Base-by-base conservation (phyloP, 1,284 basidiomycete species). In the Neonothopanus nambi region DNA sequence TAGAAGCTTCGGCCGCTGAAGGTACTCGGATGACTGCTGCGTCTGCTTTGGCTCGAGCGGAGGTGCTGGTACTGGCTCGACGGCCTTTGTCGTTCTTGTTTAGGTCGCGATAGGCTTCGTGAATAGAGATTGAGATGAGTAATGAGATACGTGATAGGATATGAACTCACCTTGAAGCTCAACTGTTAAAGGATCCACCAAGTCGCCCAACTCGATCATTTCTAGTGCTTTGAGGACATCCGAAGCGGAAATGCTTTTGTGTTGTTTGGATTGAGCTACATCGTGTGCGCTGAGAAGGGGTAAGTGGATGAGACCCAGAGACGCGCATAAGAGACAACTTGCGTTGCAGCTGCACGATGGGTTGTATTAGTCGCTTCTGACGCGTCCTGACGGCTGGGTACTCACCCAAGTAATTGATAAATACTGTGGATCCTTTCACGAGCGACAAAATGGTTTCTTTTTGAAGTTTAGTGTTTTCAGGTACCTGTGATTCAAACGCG, bases 171-270 rank as follows among this genome's bases (percentile, higher is more conserved):
- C 76, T 56, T 82, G 75, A 5, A 96, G 78, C 64, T 95, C 91
- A 0, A 70, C 73, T 59, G 91, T 87, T 5, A 95, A 72, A 20
- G 77, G 71, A 28, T 82, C 81, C 1, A 87, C 79, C 44, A 94
- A 75, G 59, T 92, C 89, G 3, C 84, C 83, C 60, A 95, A 88
- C 58, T 93, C 90, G 43, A 94, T 77, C 45, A 85, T 75, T 61
- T 90, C 89, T 4, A 95, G 78, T 0, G 92, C 93, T 64, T 89
- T 91, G 56, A 95, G 78, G 0, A 97, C 91, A 65, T 96, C 93
- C 0, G 89, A 85, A 0, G 92, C 91, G 2, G 88, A 88, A 48
- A 96, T 90, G 57, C 87, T 89, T 68, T 95, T 96, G 67, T 92
- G 91, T 54, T 91, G 88, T 58, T 93, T 89, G 5, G 84, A 83